phyloP scores from a whole-genome alignment of 768 basidiomycete genomes.

The Dioszegia aurantiaca region DNA sequence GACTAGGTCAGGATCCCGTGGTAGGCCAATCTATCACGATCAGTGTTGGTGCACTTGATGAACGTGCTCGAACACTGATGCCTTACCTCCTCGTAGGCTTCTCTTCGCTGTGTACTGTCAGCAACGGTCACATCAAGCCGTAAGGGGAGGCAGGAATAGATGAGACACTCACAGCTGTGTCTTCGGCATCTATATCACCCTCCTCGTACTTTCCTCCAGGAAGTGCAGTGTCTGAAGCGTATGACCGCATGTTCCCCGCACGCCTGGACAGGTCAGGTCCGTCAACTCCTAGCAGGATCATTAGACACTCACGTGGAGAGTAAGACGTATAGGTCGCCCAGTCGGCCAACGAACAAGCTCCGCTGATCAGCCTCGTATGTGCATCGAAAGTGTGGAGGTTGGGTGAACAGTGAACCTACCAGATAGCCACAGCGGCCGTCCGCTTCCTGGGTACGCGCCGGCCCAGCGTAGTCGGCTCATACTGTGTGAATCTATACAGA shows the following conservation, averaged over 20 bases:
- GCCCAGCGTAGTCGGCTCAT: constrained; percentile 8
- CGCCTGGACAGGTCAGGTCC: constrained; percentile 57
- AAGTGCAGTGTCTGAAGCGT: constrained; percentile 82
- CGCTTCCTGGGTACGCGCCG: constrained; percentile 17
- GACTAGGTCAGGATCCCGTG: constrained; percentile 65
- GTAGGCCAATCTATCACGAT: constrained; percentile 71
- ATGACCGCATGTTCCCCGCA: constrained; percentile 67
- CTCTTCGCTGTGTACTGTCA: constrained; percentile 56
- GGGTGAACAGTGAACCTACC: too few relatives aligned
- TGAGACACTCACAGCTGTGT: constrained; percentile 66
- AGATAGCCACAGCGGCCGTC: constrained; percentile 25
- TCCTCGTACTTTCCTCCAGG: constrained; percentile 80
- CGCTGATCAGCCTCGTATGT: not conserved
- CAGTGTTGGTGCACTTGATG: too few relatives aligned
- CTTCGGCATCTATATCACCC: constrained; percentile 67
- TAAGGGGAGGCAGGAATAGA: not conserved
- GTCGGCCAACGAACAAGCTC: constrained; percentile 70
- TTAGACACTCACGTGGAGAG: constrained; percentile 53
- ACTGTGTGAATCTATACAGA: constrained; percentile 20
- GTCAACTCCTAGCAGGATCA: not conserved
- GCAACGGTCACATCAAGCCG: constrained; percentile 54
- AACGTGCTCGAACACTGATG: too few relatives aligned
- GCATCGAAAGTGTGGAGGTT: too few relatives aligned
- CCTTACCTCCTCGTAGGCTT: constrained; percentile 83
- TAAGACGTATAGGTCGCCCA: constrained; percentile 79